These are phyloP conservation scores for Talaromyces trachyspermus DNA, from an alignment of 495 filamentous ascomycete species.

Conservation along the genomic window DNA sequence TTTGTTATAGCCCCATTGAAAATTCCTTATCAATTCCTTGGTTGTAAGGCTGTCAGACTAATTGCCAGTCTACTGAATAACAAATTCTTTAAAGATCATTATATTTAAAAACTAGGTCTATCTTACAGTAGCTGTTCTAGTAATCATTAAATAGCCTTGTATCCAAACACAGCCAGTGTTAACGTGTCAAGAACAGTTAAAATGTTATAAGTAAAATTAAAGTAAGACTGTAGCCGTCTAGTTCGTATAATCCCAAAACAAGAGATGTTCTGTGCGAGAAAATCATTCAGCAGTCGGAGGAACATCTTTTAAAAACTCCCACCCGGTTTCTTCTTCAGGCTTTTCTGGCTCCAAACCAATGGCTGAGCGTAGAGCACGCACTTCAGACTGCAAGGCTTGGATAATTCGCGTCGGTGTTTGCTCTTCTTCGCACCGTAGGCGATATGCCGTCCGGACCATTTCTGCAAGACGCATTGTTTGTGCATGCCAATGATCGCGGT, in stretches of 20 bases:
- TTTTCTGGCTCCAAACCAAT: conserved; percentile 47
- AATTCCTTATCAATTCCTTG: too few species aligned
- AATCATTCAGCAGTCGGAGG: conserved; percentile 26
- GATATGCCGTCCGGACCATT: conserved; percentile 46
- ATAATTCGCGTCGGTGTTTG: conserved; percentile 40
- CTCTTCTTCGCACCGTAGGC: conserved; percentile 44
- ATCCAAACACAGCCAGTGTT: not conserved
- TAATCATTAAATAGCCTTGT: not conserved
- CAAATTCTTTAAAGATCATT: too few species aligned
- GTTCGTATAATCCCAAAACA: too few species aligned
- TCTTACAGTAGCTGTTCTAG: too few species aligned
- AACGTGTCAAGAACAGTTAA: not conserved
- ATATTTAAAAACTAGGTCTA: too few species aligned
- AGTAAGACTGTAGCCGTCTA: not conserved
- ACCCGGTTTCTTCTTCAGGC: conserved; percentile 46
- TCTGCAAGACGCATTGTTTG: conserved; percentile 45
- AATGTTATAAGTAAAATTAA: not conserved
- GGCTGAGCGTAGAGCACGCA: conserved; percentile 45
- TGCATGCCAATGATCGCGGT: conserved; percentile 58
- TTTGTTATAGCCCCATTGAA: too few species aligned
- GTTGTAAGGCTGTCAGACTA: too few species aligned
- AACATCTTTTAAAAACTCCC: conserved; percentile 43
- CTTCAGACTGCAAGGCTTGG: conserved; percentile 47
- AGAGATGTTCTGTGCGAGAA: too few species aligned
- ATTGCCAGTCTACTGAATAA: too few species aligned